phyloP scores from a whole-genome alignment of 352 stramenopile species.

The Pythium plurisporium region DNA sequence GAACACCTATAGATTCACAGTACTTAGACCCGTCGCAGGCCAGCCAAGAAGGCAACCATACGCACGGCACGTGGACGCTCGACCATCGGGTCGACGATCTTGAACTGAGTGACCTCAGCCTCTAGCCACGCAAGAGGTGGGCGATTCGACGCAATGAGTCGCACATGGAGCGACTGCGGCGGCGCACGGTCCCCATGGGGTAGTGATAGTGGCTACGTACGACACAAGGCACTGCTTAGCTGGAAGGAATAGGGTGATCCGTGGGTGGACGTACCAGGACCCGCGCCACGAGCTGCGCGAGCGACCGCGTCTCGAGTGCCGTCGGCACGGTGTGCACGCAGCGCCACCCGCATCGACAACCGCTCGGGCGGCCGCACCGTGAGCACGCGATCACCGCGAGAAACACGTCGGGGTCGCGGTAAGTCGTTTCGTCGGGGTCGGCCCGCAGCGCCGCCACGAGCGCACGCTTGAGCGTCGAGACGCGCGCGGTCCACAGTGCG shows the following conservation, averaged over 20 bases:
- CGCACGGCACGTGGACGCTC: conserved; percentile 36
- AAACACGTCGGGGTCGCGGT: not conserved
- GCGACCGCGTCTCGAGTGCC: conserved; percentile 7
- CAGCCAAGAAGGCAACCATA: no score
- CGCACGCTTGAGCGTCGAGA: conserved; percentile 30
- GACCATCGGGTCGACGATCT: conserved; percentile 35
- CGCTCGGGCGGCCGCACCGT: conserved; percentile 1
- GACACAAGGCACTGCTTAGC: not conserved
- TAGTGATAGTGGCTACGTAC: not conserved
- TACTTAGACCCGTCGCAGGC: not conserved
- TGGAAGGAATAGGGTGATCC: not conserved
- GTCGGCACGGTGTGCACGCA: conserved; percentile 10
- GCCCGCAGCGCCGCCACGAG: conserved; percentile 19
- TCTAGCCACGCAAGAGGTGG: conserved; percentile 25
- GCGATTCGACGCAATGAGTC: conserved; percentile 27
- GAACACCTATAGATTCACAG: conserved; percentile 31
- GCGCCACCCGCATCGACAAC: conserved; percentile 21
- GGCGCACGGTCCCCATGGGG: not conserved
- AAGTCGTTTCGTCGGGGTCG: not conserved
- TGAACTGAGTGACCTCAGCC: conserved; percentile 26
- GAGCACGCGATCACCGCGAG: conserved; percentile 15
- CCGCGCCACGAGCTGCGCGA: conserved; percentile 13
- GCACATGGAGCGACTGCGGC: conserved; percentile 9
- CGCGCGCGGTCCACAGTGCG: conserved; percentile 19
- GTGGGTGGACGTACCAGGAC: conserved; percentile 2